These are phyloP conservation scores for Pyrenophora tritici-repentis DNA, from an alignment of 2,329 filamentous ascomycete species.

Conservation along the genomic window DNA sequence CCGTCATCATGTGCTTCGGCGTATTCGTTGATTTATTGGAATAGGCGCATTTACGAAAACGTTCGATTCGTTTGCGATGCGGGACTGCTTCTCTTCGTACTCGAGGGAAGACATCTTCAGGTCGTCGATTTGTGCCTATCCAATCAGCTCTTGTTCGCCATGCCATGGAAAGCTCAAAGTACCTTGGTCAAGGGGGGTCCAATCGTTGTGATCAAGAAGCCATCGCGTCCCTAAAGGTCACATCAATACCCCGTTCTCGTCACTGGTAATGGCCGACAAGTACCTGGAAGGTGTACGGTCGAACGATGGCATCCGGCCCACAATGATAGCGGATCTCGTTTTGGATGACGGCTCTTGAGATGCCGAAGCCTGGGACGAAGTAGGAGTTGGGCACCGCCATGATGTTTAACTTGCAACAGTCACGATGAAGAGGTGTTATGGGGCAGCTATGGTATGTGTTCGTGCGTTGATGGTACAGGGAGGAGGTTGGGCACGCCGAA, in stretches of 20 bases:
- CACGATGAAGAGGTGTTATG: constrained; percentile 12
- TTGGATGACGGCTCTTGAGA: constrained; percentile 51
- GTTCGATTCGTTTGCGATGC: constrained; percentile 40
- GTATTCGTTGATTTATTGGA: constrained; percentile 41
- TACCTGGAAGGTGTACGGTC: constrained; percentile 51
- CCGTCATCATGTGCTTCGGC: constrained; percentile 31
- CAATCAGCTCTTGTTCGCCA: constrained; percentile 15
- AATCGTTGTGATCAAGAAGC: constrained; percentile 49
- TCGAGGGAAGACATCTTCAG: constrained; percentile 47
- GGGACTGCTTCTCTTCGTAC: constrained; percentile 51
- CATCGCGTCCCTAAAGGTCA: constrained; percentile 46
- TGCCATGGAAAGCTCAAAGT: background rate
- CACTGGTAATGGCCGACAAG: background rate
- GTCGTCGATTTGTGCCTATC: constrained; percentile 51
- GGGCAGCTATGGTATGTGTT: constrained; percentile 15
- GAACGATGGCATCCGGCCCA: constrained; percentile 50
- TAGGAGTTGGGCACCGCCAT: constrained; percentile 47
- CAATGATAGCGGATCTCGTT: constrained; percentile 52
- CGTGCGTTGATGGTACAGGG: constrained; percentile 14
- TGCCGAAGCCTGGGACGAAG: constrained; percentile 51
- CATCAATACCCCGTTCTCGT: constrained; percentile 21
- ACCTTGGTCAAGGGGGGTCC: constrained; percentile 51
- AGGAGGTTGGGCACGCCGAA: constrained; percentile 25
- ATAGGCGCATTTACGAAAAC: constrained; percentile 50
- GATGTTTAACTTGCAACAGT: constrained; percentile 1